Conservation (phyloP, 352 stramenopile genomes). For the Pythium brassicae region DNA sequence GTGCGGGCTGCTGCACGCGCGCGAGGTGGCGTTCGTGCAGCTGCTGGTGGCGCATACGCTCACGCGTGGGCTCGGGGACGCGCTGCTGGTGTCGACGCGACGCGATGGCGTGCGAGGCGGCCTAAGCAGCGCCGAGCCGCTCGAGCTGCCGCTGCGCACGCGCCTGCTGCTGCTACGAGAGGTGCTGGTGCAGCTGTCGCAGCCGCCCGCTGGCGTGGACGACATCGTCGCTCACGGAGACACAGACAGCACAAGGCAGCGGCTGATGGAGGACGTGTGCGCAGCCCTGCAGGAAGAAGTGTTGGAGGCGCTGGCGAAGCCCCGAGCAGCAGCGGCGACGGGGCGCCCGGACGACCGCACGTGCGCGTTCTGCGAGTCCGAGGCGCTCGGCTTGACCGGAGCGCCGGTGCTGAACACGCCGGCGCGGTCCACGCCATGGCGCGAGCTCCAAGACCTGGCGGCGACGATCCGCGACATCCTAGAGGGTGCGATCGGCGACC, state of each 20-base stretch:
- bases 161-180: constrained; percentile 15
- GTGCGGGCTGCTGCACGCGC: constrained; percentile 29
- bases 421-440: neutral
- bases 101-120: too few relatives aligned
- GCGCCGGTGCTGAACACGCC: neutral
- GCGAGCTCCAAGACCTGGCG: constrained; percentile 4
- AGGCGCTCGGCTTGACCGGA: neutral
- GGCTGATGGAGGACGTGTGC: constrained; percentile 29
- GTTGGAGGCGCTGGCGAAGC: constrained; percentile 23
- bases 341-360: neutral
- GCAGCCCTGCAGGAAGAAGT: constrained; percentile 36
- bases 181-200: constrained; percentile 3
- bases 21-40: constrained; percentile 14
- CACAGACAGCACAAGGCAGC: neutral
- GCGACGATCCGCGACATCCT: constrained; percentile 1
- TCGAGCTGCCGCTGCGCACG: constrained; percentile 18
- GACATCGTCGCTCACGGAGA: neutral
- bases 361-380: constrained; percentile 9
- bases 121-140: neutral
- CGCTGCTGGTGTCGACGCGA: constrained; percentile 1
- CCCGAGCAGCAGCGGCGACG: neutral
- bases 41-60: constrained; percentile 8
- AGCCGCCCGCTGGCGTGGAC: too few relatives aligned
- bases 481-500: neutral
- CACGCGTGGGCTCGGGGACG: constrained; percentile 10